Evolutionary conservation across 495 filamentous ascomycete species (phyloP).

Genomic region (Oleoguttula mirabilis): DNA sequence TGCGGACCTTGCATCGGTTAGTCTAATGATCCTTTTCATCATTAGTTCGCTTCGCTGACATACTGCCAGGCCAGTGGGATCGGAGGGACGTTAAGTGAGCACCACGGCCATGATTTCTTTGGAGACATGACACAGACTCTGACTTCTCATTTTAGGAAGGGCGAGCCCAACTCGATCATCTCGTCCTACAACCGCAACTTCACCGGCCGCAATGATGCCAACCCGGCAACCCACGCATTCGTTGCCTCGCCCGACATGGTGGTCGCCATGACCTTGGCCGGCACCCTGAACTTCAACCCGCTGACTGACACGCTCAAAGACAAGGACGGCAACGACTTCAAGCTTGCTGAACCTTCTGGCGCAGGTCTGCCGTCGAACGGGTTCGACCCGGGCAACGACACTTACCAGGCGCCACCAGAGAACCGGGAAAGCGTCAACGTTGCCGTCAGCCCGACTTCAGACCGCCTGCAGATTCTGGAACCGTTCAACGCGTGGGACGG

Average conservation of each 20-base stretch:
- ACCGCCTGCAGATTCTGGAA: slow-evolving; percentile 84
- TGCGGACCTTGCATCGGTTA: slow-evolving; percentile 62
- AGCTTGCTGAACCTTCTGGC: slow-evolving; percentile 65
- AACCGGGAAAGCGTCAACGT: slow-evolving; percentile 63
- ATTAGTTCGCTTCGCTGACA: no score
- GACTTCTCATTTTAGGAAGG: no score
- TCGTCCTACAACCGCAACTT: slow-evolving; percentile 99
- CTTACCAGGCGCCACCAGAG: slow-evolving; percentile 89
- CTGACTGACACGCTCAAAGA: slow-evolving; percentile 87
- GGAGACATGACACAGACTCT: slow-evolving; percentile 77
- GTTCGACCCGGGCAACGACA: slow-evolving; percentile 88
- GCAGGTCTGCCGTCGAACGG: slow-evolving; percentile 68
- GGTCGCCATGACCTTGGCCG: slow-evolving; percentile 82
- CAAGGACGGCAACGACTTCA: slow-evolving; percentile 95
- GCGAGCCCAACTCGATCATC: slow-evolving; percentile 89
- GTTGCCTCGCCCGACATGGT: slow-evolving; percentile 97
- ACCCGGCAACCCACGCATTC: slow-evolving; percentile 96
- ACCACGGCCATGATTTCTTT: neutral
- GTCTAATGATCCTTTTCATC: no score
- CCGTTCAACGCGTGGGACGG: slow-evolving; percentile 87
- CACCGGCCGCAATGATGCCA: slow-evolving; percentile 97
- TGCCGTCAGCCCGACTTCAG: slow-evolving; percentile 74
- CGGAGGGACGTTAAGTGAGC: slow-evolving; percentile 38
- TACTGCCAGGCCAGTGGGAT: slow-evolving; percentile 77
- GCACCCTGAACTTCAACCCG: slow-evolving; percentile 91